Evolutionary conservation across 331 rosid genomes (phyloP), one percentile per base, ranked within the genome.

Genomic region (Rosa hybrid): DNA sequence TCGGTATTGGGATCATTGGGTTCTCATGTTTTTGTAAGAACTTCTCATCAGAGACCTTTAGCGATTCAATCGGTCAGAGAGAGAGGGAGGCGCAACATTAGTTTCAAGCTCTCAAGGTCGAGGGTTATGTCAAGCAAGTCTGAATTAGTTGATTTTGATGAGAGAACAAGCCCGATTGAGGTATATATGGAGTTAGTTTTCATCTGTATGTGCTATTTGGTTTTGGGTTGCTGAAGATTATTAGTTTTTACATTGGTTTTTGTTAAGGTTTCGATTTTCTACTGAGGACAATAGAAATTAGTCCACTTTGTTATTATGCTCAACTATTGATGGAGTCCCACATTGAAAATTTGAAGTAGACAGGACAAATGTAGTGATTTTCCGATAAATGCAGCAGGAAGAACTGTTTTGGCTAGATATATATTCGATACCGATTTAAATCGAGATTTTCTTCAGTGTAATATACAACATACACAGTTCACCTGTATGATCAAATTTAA

Each of bases 151-250:
- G 84, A 79, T 45, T 82, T 87, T 45, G 89, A 90, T 65, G 90
- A 91, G 80, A 89, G 98, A 86, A 89, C 90, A 12, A 91, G 98
- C 90, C 91, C 97, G 39, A 72, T 78, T 65, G 89, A 92, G 97
- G 98, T 95, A 82, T 39, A 27, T 27, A 27, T 27, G 30, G 30
- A 30, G 2, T 30, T 23, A 63, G 39, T 25, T 82, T 38, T 62
- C 27, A 63, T 71, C 63, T 80, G 75, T 41, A 42, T 68, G 39
- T 38, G 7, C 27, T 17, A 53, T 49, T 30, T 48, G 25, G 12
- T 8, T 72, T 80, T 77, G 13, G 1, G 54, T 57, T 53, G 75
- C 72, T 25, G 41, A 72, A 25, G 70, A 48, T 65, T 56, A 49
- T 41, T 38, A 60, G 8, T 83, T 6, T 41, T 49, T 56, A 74